Conservation (phyloP, 306 rosid genomes). For the Gynostemma pentaphyllum region DNA sequence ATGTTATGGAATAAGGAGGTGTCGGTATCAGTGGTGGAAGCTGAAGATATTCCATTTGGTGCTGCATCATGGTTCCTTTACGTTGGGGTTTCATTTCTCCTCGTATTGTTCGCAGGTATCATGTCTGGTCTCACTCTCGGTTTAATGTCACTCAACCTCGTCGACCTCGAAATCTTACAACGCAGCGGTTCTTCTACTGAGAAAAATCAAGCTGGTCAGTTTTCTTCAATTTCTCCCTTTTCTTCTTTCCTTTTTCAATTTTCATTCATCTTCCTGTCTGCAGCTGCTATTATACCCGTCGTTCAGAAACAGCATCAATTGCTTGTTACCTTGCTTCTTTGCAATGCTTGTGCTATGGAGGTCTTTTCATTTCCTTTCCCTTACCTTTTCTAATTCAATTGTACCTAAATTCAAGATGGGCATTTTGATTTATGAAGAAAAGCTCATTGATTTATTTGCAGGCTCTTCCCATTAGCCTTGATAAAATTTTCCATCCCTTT, state of each 20-base stretch:
- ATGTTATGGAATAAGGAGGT: background rate
- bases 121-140: conserved; percentile 95
- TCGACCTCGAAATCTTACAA: conserved; percentile 81
- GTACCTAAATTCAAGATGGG: too few species aligned
- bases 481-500: conserved; percentile 63
- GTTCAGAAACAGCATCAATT: conserved; percentile 83
- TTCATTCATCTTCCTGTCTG: background rate
- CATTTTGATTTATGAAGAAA: too few species aligned
- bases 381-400: background rate
- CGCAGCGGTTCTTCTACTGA: conserved; percentile 46
- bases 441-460: conserved; percentile 18
- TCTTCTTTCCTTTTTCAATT: background rate
- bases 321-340: conserved; percentile 70
- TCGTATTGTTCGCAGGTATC: conserved; percentile 77
- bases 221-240: background rate
- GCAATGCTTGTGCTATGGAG: conserved; percentile 96
- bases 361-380: conserved; percentile 14
- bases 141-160: conserved; percentile 58
- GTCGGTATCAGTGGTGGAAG: conserved; percentile 28
- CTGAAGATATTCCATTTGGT: conserved; percentile 50
- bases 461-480: conserved; percentile 86
- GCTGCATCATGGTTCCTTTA: conserved; percentile 57
- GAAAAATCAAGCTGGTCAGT: conserved; percentile 73
- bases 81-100: conserved; percentile 45
- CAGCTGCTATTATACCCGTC: conserved; percentile 67